Evolutionary conservation across 2,329 filamentous ascomycete genomes (phyloP).

Genomic region (Trichophyton verrucosum): DNA sequence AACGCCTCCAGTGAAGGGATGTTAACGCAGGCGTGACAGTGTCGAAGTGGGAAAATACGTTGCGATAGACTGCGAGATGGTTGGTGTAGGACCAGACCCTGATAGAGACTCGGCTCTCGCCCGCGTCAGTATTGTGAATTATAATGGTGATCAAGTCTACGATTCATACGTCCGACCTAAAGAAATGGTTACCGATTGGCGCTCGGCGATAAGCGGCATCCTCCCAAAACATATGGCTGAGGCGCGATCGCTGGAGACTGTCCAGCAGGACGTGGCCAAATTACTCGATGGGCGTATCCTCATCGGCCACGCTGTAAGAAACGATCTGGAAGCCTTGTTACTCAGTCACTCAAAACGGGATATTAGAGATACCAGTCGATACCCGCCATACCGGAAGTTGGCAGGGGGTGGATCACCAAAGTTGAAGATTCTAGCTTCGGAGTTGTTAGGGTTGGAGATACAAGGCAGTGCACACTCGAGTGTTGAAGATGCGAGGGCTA

Average conservation of each 20-base stretch:
- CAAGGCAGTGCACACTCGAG: slow-evolving; percentile 50
- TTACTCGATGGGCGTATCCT: slow-evolving; percentile 61
- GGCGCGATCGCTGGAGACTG: slow-evolving; percentile 61
- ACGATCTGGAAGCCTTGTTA: slow-evolving; percentile 61
- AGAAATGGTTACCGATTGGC: slow-evolving; percentile 75
- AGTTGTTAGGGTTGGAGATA: slow-evolving; percentile 47
- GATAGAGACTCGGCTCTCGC: slow-evolving; percentile 65
- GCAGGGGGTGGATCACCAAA: slow-evolving; percentile 39
- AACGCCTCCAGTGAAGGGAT: neutral
- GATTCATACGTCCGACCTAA: slow-evolving; percentile 79
- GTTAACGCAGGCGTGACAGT: slow-evolving; percentile 27
- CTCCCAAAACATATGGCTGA: slow-evolving; percentile 57
- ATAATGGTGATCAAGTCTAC: slow-evolving; percentile 83
- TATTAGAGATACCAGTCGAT: slow-evolving; percentile 73
- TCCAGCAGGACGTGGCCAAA: slow-evolving; percentile 57
- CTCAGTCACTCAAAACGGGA: slow-evolving; percentile 67
- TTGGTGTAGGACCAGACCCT: slow-evolving; percentile 57
- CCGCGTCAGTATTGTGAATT: slow-evolving; percentile 82
- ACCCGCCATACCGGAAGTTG: slow-evolving; percentile 58
- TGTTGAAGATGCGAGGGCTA: slow-evolving; percentile 68
- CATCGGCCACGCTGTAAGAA: slow-evolving; percentile 71
- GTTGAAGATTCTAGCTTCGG: slow-evolving; percentile 43
- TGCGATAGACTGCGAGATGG: slow-evolving; percentile 96
- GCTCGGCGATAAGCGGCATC: slow-evolving; percentile 76
- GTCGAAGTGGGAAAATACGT: slow-evolving; percentile 77